Evolutionary conservation across 495 filamentous ascomycete genomes (phyloP).

Genomic region (Hypoxylon rickii): DNA sequence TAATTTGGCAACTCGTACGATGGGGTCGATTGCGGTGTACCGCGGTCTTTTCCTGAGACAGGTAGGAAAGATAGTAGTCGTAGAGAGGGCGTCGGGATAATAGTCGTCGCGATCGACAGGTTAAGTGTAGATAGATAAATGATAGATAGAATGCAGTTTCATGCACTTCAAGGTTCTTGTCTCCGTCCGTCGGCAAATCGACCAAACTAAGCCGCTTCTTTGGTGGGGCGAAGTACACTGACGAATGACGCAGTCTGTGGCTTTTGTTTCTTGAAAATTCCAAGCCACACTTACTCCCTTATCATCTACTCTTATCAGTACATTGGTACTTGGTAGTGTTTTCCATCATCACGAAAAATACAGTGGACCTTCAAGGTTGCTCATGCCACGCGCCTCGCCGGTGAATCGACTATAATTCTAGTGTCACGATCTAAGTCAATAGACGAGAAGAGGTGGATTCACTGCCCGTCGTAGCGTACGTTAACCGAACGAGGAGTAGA

Average conservation of each 20-base stretch:
- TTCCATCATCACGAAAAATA: too few species aligned
- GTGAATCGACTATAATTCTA: too few species aligned
- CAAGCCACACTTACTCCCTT: constrained; percentile 8
- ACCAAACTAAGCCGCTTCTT: not conserved
- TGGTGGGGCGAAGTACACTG: constrained; percentile 21
- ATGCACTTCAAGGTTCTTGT: not conserved
- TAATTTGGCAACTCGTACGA: not conserved
- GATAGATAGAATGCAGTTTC: constrained; percentile 6
- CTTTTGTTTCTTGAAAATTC: not conserved
- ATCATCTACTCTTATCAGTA: not conserved
- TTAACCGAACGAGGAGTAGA: too few species aligned
- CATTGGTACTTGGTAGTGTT: too few species aligned
- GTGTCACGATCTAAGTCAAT: too few species aligned
- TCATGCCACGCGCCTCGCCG: too few species aligned
- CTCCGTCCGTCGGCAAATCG: not conserved
- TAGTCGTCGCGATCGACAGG: constrained; percentile 8
- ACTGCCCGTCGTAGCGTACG: too few species aligned
- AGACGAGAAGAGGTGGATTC: too few species aligned
- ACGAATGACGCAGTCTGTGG: constrained; percentile 25
- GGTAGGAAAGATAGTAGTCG: not conserved
- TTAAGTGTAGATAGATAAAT: constrained; percentile 3
- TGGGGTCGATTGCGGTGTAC: not conserved
- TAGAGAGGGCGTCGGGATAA: not conserved
- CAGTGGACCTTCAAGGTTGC: too few species aligned
- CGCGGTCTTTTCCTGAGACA: not conserved